A percentile compares a stretch with the other conserved stretches of the same genome.
These are phyloP conservation scores for Talaromyces amestolkiae DNA, from an alignment of 2,329 filamentous ascomycete species.

Conservation along the genomic window DNA sequence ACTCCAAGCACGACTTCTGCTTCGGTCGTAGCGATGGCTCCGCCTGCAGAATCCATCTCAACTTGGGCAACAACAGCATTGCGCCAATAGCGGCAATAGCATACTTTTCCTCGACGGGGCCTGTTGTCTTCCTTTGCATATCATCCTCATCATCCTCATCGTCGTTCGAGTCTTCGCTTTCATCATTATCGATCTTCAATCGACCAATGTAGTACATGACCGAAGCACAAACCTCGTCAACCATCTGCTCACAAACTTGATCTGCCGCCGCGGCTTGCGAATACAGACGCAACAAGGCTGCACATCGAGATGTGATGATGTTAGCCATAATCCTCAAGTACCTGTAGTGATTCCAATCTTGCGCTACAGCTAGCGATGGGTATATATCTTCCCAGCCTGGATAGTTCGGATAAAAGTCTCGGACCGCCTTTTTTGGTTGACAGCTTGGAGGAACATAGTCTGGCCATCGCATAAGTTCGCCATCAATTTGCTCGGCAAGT, in stretches of 20 bases:
- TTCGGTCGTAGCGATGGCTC: background rate
- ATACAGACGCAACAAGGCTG: slow-evolving; percentile 1
- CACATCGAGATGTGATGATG: slow-evolving; percentile 10
- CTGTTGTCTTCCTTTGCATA: background rate
- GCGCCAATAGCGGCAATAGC: background rate
- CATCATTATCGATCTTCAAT: background rate
- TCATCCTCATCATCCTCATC: background rate
- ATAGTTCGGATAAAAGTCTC: background rate
- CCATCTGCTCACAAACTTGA: slow-evolving; percentile 12
- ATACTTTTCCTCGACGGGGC: background rate
- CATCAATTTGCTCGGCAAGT: background rate
- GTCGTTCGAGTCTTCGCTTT: background rate
- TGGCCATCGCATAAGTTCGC: slow-evolving; percentile 10
- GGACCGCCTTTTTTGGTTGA: background rate
- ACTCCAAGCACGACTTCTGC: slow-evolving; percentile 3
- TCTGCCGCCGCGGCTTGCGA: slow-evolving; percentile 3
- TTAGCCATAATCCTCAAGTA: slow-evolving; percentile 13
- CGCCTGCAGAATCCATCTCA: slow-evolving; percentile 7
- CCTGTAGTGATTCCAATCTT: slow-evolving; percentile 12
- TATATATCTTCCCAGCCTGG: slow-evolving; percentile 10
- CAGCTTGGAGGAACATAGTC: background rate
- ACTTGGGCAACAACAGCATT: slow-evolving; percentile 8
- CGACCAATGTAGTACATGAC: slow-evolving; percentile 2
- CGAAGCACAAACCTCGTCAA: slow-evolving; percentile 10
- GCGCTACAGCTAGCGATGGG: slow-evolving; percentile 6